Conservation (phyloP, 148 eudicot species). For the Rhododendron williamsianum region DNA sequence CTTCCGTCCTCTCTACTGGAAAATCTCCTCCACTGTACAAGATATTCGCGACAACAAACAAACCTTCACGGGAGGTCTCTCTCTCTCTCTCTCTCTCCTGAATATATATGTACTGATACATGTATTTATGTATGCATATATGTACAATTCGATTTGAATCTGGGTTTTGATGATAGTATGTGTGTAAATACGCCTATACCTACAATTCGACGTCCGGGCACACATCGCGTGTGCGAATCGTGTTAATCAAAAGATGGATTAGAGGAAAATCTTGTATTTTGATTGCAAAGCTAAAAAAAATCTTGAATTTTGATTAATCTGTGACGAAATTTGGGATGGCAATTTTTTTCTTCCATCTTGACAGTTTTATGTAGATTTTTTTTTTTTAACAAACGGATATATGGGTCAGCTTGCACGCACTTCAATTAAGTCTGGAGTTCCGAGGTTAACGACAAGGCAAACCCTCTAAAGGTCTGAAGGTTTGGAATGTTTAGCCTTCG, state of each 20-base stretch:
- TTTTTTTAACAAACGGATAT: too few relatives aligned
- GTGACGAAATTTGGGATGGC: neutral
- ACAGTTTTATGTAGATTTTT: neutral
- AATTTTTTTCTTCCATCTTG: neutral
- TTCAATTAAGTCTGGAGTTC: too few relatives aligned
- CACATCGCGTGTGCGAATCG: neutral
- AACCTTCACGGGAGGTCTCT: conserved; percentile 44
- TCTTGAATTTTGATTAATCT: too few relatives aligned
- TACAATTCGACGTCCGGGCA: neutral
- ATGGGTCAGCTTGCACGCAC: too few relatives aligned
- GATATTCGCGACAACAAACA: conserved; percentile 48
- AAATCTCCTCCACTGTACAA: conserved; percentile 55
- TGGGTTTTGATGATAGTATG: neutral
- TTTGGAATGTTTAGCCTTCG: neutral
- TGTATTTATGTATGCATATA: neutral
- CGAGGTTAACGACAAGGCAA: too few relatives aligned
- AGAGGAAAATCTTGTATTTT: neutral
- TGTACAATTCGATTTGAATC: neutral
- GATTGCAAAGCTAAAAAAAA: too few relatives aligned
- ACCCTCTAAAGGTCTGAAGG: too few relatives aligned
- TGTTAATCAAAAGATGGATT: neutral
- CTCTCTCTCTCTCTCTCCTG: neutral
- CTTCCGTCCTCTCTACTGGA: conserved; percentile 61
- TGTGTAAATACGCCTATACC: neutral
- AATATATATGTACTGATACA: too few relatives aligned